These are phyloP conservation scores for Tricholoma flavovirens DNA, from an alignment of 768 basidiomycete species.

Conservation along the genomic window DNA sequence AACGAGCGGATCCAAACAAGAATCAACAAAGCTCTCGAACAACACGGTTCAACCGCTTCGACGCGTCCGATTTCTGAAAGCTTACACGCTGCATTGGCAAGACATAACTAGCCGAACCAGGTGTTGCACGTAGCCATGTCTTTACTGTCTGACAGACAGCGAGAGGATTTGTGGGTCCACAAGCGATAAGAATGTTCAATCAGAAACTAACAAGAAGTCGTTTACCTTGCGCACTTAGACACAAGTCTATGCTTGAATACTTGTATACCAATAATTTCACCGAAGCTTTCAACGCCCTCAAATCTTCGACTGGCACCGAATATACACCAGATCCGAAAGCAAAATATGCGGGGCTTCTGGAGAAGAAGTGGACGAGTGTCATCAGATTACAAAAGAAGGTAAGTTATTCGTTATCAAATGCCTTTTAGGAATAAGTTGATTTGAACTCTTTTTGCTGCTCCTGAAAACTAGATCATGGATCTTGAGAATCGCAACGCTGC, in stretches of 20 bases:
- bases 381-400: conserved; percentile 96
- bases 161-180: conserved; percentile 25
- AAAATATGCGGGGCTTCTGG: conserved; percentile 79
- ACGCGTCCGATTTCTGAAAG: conserved; percentile 10
- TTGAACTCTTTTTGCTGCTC: conserved; percentile 8
- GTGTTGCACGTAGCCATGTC: conserved; percentile 17
- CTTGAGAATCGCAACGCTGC: conserved; percentile 80
- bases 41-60: conserved; percentile 1
- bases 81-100: background rate
- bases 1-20: conserved; percentile 3
- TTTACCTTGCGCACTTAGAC: conserved; percentile 33
- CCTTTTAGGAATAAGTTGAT: background rate
- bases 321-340: conserved; percentile 83
- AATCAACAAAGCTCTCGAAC: background rate
- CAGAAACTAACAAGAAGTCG: background rate
- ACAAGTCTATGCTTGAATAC: conserved; percentile 80
- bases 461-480: conserved; percentile 76
- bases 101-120: background rate
- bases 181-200: background rate
- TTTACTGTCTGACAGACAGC: conserved; percentile 28
- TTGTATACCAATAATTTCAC: conserved; percentile 60
- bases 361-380: conserved; percentile 98
- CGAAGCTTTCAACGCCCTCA: conserved; percentile 56
- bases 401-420: conserved; percentile 13
- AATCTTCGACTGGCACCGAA: conserved; percentile 47